phyloP scores from a whole-genome alignment of 805 yeast species.

The Saccharomycopsis selenospora region DNA sequence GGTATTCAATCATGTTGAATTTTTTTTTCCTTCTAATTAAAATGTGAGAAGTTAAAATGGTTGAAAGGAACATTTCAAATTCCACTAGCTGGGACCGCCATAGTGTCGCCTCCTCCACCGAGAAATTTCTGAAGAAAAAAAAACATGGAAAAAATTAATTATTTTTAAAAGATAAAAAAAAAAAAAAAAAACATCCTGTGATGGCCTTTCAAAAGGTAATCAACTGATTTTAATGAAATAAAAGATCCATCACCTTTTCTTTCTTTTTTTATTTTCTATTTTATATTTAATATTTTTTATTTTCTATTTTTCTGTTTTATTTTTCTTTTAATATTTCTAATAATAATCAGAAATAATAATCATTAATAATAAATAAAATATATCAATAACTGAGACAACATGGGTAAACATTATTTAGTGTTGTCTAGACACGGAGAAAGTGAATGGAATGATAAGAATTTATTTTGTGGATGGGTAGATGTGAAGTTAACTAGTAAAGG shows the following conservation, averaged over 20 bases:
- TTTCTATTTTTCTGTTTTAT: neutral
- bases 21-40: no score
- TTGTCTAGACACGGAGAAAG: conserved; percentile 80
- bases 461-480: conserved; percentile 85
- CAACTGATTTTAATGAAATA: neutral
- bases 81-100: no score
- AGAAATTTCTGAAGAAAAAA: no score
- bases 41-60: no score
- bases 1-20: no score
- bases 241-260: neutral
- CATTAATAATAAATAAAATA: no score
- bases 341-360: neutral
- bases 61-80: no score
- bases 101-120: no score
- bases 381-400: neutral
- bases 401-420: conserved; percentile 33
- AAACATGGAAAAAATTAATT: no score
- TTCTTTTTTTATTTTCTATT: neutral
- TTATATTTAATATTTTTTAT: neutral
- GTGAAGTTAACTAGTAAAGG: conserved; percentile 64
- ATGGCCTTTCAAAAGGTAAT: no score
- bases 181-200: no score
- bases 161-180: no score
- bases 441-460: conserved; percentile 66
- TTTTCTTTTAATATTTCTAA: neutral